Evolutionary conservation across 202 grass and related monocot genomes (phyloP).

Genomic region (Miscanthus sacchariflorus): DNA sequence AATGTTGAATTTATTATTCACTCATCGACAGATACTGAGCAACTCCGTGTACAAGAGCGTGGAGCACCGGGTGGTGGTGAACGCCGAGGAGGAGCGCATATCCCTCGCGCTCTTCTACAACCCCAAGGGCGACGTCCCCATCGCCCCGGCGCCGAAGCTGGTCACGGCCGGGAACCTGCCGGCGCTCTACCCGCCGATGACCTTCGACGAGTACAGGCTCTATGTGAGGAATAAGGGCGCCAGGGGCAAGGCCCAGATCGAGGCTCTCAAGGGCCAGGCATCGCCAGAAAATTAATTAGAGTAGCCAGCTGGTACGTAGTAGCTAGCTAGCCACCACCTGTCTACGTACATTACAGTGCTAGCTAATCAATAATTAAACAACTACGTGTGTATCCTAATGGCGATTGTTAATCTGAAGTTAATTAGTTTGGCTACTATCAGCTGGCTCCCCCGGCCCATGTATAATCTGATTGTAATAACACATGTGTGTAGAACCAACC

Average conservation of each 20-base stretch:
- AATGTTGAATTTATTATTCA: not conserved
- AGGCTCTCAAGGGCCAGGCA: conserved; percentile 65
- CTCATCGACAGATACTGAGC: conserved; percentile 61
- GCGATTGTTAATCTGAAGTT: not conserved
- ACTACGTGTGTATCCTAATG: not conserved
- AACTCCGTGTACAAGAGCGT: conserved; percentile 80
- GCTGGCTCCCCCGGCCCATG: not conserved
- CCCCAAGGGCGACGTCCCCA: conserved; percentile 62
- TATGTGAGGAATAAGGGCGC: conserved; percentile 74
- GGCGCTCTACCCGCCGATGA: conserved; percentile 76
- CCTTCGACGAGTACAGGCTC: conserved; percentile 74
- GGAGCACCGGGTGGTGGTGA: conserved; percentile 86
- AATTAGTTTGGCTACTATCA: not conserved
- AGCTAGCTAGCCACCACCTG: not conserved
- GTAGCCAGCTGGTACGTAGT: too few relatives aligned
- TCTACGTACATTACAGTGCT: not conserved
- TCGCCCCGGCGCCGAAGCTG: conserved; percentile 62
- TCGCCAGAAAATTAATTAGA: not conserved
- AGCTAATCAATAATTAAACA: not conserved
- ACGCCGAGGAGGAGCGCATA: conserved; percentile 65
- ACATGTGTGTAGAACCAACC: not conserved
- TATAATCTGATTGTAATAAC: conserved; percentile 46
- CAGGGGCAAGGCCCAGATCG: conserved; percentile 75
- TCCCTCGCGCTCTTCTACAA: conserved; percentile 94
- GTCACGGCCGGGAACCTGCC: conserved; percentile 54